These are phyloP conservation scores for Triglochin maritima DNA, from an alignment of 106 monocot species.

Conservation along the genomic window DNA sequence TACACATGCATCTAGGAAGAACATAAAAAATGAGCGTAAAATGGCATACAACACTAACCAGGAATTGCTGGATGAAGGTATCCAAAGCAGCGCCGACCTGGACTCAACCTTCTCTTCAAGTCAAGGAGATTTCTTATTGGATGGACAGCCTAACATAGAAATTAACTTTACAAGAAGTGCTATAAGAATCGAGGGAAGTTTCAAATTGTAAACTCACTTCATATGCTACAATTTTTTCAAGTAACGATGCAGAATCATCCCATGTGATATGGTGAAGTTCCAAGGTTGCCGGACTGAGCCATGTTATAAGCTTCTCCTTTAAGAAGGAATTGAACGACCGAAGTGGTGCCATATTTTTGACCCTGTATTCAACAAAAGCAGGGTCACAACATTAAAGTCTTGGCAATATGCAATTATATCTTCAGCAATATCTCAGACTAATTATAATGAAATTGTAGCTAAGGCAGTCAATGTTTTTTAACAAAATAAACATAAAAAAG, in stretches of 20 bases:
- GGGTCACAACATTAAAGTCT: not conserved
- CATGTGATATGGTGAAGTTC: conserved; percentile 84
- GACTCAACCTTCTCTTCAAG: conserved; percentile 69
- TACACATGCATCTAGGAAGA: too few relatives aligned
- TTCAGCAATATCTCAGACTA: not conserved
- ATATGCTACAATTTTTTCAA: conserved; percentile 90
- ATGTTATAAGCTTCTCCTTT: conserved; percentile 73
- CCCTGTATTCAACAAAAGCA: conserved; percentile 19
- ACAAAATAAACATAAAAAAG: not conserved
- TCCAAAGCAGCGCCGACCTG: conserved; percentile 76
- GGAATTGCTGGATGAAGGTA: conserved; percentile 90
- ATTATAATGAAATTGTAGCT: not conserved
- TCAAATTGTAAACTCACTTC: conserved; percentile 30
- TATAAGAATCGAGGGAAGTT: not conserved
- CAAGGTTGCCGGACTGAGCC: conserved; percentile 82
- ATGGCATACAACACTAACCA: conserved; percentile 18
- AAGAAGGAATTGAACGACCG: conserved; percentile 60
- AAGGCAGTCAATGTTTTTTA: not conserved
- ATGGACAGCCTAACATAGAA: conserved; percentile 61
- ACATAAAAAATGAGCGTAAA: too few relatives aligned
- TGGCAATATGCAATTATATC: not conserved
- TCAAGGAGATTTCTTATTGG: conserved; percentile 77
- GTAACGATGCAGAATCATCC: conserved; percentile 83
- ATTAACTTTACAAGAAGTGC: not conserved
- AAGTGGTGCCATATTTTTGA: conserved; percentile 48